These are phyloP conservation scores for Lachancea mirantina DNA, from an alignment of 805 yeast genomes.

Conservation along the genomic window DNA sequence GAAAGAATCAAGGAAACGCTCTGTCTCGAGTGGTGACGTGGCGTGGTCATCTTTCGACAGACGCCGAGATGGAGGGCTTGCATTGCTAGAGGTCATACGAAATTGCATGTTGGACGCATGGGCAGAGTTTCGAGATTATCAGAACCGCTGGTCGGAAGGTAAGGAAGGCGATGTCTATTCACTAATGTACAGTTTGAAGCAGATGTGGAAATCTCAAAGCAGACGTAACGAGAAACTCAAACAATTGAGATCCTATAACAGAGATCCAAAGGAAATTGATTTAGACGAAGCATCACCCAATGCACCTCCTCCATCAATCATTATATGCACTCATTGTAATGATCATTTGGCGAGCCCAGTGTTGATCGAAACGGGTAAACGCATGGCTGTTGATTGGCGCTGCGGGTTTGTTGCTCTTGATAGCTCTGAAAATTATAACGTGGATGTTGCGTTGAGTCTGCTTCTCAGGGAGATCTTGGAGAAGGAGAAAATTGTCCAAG, in stretches of 20 bases:
- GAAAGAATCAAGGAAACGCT: conserved; percentile 4
- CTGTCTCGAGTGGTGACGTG: conserved; percentile 12
- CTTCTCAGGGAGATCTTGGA: conserved; percentile 56
- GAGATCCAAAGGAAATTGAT: conserved; percentile 28
- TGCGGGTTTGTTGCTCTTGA: conserved; percentile 63
- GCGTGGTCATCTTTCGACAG: conserved; percentile 8
- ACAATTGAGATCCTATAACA: conserved; percentile 27
- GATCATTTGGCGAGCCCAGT: conserved; percentile 55
- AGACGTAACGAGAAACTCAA: conserved; percentile 27
- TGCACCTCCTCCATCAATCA: conserved; percentile 57
- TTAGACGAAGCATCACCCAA: conserved; percentile 34
- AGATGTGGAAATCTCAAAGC: conserved; percentile 44
- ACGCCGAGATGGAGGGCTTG: conserved; percentile 23
- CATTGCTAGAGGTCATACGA: conserved; percentile 39
- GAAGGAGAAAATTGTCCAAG: conserved; percentile 25
- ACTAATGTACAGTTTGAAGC: conserved; percentile 48
- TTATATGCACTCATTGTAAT: conserved; percentile 57
- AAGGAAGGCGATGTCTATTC: conserved; percentile 63
- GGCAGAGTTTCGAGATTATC: conserved; percentile 55
- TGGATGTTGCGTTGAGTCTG: conserved; percentile 51
- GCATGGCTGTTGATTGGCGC: conserved; percentile 53
- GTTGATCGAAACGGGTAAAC: conserved; percentile 49
- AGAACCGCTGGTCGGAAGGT: conserved; percentile 52
- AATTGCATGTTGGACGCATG: conserved; percentile 64
- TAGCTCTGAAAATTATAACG: conserved; percentile 40